These are phyloP conservation scores for Kwoniella shandongensis DNA, from an alignment of 768 basidiomycete genomes.

Conservation along the genomic window DNA sequence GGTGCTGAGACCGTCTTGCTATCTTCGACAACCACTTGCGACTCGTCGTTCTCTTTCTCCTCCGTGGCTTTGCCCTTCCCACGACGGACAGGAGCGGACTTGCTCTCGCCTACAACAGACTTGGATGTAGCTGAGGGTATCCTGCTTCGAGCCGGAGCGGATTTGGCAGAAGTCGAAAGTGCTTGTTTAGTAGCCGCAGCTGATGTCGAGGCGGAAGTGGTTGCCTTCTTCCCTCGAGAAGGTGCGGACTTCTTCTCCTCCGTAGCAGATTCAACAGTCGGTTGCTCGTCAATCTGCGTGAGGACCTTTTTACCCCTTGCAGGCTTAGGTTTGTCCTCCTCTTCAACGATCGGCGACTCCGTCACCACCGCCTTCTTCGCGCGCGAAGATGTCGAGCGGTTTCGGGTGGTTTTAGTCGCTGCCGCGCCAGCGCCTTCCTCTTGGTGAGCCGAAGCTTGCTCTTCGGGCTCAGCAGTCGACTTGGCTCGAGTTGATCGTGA, in stretches of 20 bases:
- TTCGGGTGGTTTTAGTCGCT: not conserved
- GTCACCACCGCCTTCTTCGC: slow-evolving; percentile 1
- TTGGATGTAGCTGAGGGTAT: not conserved
- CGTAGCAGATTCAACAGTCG: not conserved
- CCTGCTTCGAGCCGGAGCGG: not conserved
- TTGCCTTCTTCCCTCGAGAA: slow-evolving; percentile 2
- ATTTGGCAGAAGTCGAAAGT: no score
- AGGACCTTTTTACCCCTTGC: slow-evolving; percentile 13
- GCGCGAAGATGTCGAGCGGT: slow-evolving; percentile 5
- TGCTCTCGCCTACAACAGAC: not conserved
- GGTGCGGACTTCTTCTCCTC: not conserved
- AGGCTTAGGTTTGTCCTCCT: slow-evolving; percentile 1
- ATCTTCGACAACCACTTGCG: slow-evolving; percentile 1
- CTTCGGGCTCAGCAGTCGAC: slow-evolving; percentile 16
- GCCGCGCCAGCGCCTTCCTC: not conserved
- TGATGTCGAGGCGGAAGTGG: not conserved
- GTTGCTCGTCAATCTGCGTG: slow-evolving; percentile 14
- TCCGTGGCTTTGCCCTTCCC: not conserved
- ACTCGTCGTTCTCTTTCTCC: slow-evolving; percentile 17
- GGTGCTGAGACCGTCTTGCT: not conserved
- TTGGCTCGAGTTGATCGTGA: slow-evolving; percentile 10
- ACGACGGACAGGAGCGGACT: slow-evolving; percentile 2
- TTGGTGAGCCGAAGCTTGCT: not conserved
- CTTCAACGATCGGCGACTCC: not conserved
- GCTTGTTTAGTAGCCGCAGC: no score